Evolutionary conservation across 169 alveolate species (phyloP).

Genomic region (Eimeria necatrix): DNA sequence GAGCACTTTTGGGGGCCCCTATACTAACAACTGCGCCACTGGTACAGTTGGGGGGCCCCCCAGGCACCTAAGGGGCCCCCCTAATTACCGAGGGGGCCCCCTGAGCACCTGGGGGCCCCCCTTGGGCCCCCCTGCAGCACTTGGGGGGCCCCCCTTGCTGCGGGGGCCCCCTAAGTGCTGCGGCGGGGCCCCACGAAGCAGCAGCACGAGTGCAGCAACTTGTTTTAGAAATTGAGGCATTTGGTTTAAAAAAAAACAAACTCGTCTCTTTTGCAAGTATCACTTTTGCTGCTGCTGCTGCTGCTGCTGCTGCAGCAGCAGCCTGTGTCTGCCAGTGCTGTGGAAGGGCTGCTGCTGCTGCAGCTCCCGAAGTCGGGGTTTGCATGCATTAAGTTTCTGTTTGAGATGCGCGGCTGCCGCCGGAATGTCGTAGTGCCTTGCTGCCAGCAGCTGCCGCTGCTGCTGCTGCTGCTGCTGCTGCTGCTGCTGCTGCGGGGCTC

Average conservation of each 20-base stretch:
- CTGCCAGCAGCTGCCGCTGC: no score
- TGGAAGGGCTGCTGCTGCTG: neutral
- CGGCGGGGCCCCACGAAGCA: neutral
- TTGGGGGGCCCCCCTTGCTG: no score
- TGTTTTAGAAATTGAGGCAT: no score
- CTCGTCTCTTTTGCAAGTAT: neutral
- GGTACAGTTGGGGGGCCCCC: no score
- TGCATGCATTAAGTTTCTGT: neutral
- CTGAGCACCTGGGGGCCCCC: no score
- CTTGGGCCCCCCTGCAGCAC: no score
- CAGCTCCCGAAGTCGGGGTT: neutral
- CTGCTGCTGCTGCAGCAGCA: neutral
- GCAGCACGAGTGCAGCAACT: no score
- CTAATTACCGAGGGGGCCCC: no score
- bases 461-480: neutral
- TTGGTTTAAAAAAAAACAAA: no score
- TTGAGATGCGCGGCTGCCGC: neutral
- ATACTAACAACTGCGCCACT: no score
- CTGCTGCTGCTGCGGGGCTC: neutral
- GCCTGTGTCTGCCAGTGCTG: neutral
- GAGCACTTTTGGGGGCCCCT: no score
- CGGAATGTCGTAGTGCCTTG: neutral
- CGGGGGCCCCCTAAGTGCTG: neutral
- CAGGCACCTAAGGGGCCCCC: no score
- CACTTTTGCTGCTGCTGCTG: neutral